A percentile compares a stretch with the other conserved stretches of the same genome.
phyloP scores from a whole-genome alignment of 108 stramenopile species.

The Nitzschia sp. region DNA sequence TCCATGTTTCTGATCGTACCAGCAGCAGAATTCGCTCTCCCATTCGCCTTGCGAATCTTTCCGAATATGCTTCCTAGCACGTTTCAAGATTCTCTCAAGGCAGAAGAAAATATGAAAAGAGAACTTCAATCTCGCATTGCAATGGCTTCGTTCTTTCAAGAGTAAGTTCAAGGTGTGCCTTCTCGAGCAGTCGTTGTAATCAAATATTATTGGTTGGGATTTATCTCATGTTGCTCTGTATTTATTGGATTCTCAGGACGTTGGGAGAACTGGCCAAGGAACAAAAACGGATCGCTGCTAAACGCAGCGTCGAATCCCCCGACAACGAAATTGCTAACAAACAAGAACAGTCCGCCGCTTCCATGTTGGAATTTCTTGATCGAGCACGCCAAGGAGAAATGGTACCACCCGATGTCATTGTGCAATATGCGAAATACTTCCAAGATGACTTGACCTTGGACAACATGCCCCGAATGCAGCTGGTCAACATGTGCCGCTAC shows the following conservation, averaged over 20 bases:
- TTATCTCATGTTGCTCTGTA: too few species aligned
- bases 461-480: slow-evolving; percentile 96
- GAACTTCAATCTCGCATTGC: slow-evolving; percentile 92
- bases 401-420: slow-evolving; percentile 83
- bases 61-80: slow-evolving; percentile 99
- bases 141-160: slow-evolving; percentile 97
- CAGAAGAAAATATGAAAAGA: slow-evolving; percentile 97
- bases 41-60: slow-evolving; percentile 95
- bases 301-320: slow-evolving; percentile 32
- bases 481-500: slow-evolving; percentile 92
- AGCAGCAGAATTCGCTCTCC: slow-evolving; percentile 97
- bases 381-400: slow-evolving; percentile 88
- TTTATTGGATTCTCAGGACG: slow-evolving; percentile 48
- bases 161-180: slow-evolving; percentile 79
- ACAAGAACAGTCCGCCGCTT: slow-evolving; percentile 66
- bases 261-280: slow-evolving; percentile 83
- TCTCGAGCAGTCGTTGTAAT: not conserved
- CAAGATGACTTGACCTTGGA: slow-evolving; percentile 97
- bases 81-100: slow-evolving; percentile 96
- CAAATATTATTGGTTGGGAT: not conserved
- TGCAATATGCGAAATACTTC: slow-evolving; percentile 85
- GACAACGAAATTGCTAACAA: slow-evolving; percentile 50
- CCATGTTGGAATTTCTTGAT: slow-evolving; percentile 91
- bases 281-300: slow-evolving; percentile 72
- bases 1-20: slow-evolving; percentile 97